Base-by-base conservation (phyloP, 805 yeast species). In the Candida chauliodis region DNA sequence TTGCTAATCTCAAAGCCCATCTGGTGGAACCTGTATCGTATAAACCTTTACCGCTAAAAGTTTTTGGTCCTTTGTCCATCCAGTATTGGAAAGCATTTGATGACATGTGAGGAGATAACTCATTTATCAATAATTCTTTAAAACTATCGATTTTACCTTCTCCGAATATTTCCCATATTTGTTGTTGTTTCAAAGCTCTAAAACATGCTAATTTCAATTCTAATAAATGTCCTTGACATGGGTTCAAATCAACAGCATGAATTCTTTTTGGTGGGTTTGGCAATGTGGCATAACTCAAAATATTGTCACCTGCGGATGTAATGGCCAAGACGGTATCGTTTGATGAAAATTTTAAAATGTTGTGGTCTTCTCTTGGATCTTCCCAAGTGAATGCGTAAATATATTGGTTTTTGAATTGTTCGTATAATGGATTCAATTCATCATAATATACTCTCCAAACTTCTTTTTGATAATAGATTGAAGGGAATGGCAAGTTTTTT, bases 331-430 rank as follows among this genome's bases (percentile, higher is more conserved):
- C 85, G 1, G 87, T 81, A 53, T 86, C 95, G 21, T 73, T 70
- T 10, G 78, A 60, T 22, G 69, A 65, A 50, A 85, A 66, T 30
- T 79, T 73, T 48, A 85, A 68, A 40, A 85, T 81, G 35, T 71
- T 71, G 43, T 77, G 75, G 63, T 85, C 95, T 61, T 84, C 93
- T 40, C 83, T 72, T 21, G 95, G 95, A 55, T 86, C 95, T 60
- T 85, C 95, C 95, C 95, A 85, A 5, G 95, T 85, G 60, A 85
- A 85, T 4, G 95, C 90, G 55, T 85, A 86, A 43, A 85, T 86
- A 58, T 84, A 85, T 61, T 85, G 89, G 53, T 83, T 73, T 42
- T 75, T 78, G 66, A 85, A 85, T 58, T 84, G 89, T 35, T 73
- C 75, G 55, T 81, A 81, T 48, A 74, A 73, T 6, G 82, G 78